A percentile compares a stretch with the other conserved stretches of the same genome.
Evolutionary conservation across 2,329 filamentous ascomycete genomes (phyloP).

Genomic region (Calycina marina): DNA sequence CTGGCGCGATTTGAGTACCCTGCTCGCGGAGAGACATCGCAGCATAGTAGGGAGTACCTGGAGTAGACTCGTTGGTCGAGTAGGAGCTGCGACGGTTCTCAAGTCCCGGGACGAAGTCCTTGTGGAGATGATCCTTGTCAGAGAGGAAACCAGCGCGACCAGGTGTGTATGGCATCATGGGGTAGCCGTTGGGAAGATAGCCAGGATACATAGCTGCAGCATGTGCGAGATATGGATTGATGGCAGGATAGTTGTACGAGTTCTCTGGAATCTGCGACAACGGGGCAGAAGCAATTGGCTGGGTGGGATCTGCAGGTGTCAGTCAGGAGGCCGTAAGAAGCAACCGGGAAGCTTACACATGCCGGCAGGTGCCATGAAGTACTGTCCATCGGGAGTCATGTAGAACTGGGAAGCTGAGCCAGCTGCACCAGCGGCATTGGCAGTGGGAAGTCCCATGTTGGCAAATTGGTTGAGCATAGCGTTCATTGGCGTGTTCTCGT

Average conservation of each 20-base stretch:
- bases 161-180: conserved; percentile 21
- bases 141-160: conserved; percentile 18
- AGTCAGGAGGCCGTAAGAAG: too few relatives aligned
- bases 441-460: conserved; percentile 21
- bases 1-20: conserved; percentile 42
- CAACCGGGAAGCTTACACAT: conserved; percentile 14
- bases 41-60: conserved; percentile 50
- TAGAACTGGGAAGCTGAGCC: conserved; percentile 20
- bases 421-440: conserved; percentile 20
- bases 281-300: conserved; percentile 16
- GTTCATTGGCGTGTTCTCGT: conserved; percentile 14
- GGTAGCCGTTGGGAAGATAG: conserved; percentile 20
- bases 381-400: conserved; percentile 23
- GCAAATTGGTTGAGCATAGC: conserved; percentile 20
- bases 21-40: conserved; percentile 42
- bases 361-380: conserved; percentile 17
- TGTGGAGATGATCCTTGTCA: conserved; percentile 20
- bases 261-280: conserved; percentile 13
- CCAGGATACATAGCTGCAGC: conserved; percentile 19
- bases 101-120: conserved; percentile 42
- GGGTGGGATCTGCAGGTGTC: conserved; percentile 11
- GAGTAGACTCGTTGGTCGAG: conserved; percentile 52
- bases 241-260: conserved; percentile 19
- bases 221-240: conserved; percentile 20
- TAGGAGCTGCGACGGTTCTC: conserved; percentile 55